Conservation (phyloP, 2,329 filamentous ascomycete species). For the Colletotrichum theobromicola region DNA sequence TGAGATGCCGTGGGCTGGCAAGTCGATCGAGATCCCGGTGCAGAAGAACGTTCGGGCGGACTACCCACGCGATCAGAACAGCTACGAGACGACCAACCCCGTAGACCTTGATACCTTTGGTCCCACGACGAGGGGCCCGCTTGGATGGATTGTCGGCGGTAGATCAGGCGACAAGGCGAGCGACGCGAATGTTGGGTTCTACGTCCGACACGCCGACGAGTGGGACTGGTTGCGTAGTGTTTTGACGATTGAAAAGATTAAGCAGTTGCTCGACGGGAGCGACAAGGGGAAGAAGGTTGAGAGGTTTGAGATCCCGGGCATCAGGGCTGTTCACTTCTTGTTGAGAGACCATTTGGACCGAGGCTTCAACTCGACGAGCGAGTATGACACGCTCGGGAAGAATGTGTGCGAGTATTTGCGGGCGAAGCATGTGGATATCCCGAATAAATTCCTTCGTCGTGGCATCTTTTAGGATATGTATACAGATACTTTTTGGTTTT, state of each 20-base stretch:
- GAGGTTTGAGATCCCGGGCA: constrained; percentile 42
- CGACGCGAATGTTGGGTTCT: constrained; percentile 51
- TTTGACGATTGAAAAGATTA: constrained; percentile 33
- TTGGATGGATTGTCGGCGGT: constrained; percentile 19
- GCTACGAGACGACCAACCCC: constrained; percentile 25
- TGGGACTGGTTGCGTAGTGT: constrained; percentile 47
- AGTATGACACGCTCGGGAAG: constrained; percentile 52
- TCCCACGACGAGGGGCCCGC: constrained; percentile 23
- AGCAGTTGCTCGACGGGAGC: constrained; percentile 24
- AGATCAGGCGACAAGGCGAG: constrained; percentile 41
- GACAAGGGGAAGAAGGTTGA: constrained; percentile 35
- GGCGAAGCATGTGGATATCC: constrained; percentile 49
- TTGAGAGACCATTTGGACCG: constrained; percentile 14
- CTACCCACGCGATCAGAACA: constrained; percentile 24
- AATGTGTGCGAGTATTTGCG: constrained; percentile 49
- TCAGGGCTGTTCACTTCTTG: constrained; percentile 27
- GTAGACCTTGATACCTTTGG: constrained; percentile 25
- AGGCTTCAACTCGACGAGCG: constrained; percentile 16
- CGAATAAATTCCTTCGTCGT: constrained; percentile 45
- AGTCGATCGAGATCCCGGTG: constrained; percentile 25
- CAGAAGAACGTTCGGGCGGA: constrained; percentile 22
- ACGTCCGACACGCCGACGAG: constrained; percentile 46
- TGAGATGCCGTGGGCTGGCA: constrained; percentile 31
- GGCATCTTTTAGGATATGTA: constrained; percentile 32
- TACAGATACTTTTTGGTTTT: neutral